Conservation (phyloP, 805 yeast species). For the Metschnikowia hibisci region DNA sequence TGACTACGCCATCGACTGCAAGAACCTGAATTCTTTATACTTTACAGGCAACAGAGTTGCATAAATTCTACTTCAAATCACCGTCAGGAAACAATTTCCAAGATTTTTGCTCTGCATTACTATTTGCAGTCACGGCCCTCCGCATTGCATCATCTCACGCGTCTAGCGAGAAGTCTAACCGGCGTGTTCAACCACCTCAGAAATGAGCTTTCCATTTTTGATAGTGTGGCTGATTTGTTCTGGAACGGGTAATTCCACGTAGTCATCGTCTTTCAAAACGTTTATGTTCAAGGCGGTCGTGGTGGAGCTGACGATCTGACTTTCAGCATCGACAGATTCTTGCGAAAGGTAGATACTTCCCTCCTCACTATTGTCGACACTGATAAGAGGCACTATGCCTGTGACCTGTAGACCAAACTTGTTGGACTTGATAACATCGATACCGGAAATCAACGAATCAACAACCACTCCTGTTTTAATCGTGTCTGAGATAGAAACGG, state of each 20-base stretch:
- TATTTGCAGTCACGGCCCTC: not conserved
- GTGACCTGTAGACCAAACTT: conserved; percentile 82
- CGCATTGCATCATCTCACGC: not conserved
- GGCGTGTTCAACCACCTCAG: conserved; percentile 77
- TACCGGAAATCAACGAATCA: conserved; percentile 81
- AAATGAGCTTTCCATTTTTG: conserved; percentile 55
- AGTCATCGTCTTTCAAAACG: conserved; percentile 74
- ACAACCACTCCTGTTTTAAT: conserved; percentile 70
- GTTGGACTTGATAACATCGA: conserved; percentile 78
- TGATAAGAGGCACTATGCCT: conserved; percentile 77
- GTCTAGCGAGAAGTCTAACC: conserved; percentile 39
- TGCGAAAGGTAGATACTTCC: conserved; percentile 76
- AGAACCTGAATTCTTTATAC: not conserved
- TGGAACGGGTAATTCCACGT: conserved; percentile 77
- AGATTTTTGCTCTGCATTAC: not conserved
- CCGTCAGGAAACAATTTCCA: not conserved
- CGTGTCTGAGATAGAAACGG: conserved; percentile 75
- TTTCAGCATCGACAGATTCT: conserved; percentile 61
- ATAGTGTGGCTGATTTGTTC: conserved; percentile 85
- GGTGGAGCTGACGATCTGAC: conserved; percentile 72
- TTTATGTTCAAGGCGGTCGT: conserved; percentile 84
- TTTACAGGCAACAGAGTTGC: too few relatives aligned
- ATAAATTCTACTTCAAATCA: not conserved
- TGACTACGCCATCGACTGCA: conserved; percentile 6
- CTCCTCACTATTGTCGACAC: conserved; percentile 84